Conservation (phyloP, 805 yeast species). For the Pichia membranifaciens region DNA sequence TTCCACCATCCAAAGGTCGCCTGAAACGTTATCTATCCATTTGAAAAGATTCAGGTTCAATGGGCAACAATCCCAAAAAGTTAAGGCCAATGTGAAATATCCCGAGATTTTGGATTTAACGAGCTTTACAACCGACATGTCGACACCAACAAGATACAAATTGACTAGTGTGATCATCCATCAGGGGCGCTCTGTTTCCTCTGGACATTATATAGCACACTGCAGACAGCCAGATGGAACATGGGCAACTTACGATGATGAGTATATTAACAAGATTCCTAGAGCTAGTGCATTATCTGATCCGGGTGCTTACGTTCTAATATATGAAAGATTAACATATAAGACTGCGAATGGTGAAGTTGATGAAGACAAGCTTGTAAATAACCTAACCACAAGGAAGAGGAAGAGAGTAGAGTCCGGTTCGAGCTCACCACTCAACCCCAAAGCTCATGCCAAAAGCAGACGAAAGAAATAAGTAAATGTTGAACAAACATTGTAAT, state of each 20-base stretch:
- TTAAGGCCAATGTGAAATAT: conserved; percentile 80
- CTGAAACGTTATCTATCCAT: conserved; percentile 83
- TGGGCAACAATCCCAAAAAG: conserved; percentile 69
- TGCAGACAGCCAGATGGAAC: conserved; percentile 87
- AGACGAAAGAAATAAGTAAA: neutral
- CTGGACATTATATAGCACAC: conserved; percentile 91
- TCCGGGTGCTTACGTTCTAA: conserved; percentile 83
- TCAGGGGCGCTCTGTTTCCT: conserved; percentile 85
- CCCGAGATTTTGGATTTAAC: conserved; percentile 72
- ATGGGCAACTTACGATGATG: conserved; percentile 96
- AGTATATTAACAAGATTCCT: conserved; percentile 65
- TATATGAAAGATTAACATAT: conserved; percentile 73
- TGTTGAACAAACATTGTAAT: too few relatives aligned
- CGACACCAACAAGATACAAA: conserved; percentile 55
- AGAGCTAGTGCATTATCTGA: conserved; percentile 74
- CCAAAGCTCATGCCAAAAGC: neutral
- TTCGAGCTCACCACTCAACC: too few relatives aligned
- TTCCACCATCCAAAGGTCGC: conserved; percentile 70
- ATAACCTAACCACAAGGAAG: conserved; percentile 12
- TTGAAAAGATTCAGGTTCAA: conserved; percentile 87
- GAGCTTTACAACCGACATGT: conserved; percentile 45
- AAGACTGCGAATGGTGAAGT: conserved; percentile 28
- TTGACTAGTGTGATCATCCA: conserved; percentile 83
- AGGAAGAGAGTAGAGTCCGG: conserved; percentile 12
- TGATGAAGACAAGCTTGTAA: neutral